A percentile compares a stretch with the other conserved stretches of the same genome.
Conservation (phyloP, 1,139 yeast species). For the Nematodospora anomalae region DNA sequence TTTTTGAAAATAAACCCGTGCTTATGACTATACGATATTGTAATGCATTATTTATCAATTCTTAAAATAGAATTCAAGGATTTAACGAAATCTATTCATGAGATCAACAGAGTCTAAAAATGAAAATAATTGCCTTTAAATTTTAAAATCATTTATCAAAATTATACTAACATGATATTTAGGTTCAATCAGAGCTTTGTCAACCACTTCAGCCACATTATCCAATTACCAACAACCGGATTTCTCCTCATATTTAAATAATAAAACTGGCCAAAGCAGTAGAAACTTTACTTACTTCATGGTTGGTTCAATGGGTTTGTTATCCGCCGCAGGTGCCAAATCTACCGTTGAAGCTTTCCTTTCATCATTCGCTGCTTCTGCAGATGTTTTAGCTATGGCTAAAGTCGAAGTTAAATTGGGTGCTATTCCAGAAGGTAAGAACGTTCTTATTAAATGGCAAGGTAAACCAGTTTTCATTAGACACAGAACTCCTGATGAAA, state of each 20-base stretch:
- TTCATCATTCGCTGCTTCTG: slow-evolving; percentile 94
- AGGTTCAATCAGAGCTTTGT: slow-evolving; percentile 39
- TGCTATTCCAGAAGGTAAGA: slow-evolving; percentile 96
- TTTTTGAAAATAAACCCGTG: slow-evolving; percentile 1
- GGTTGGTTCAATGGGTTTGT: slow-evolving; percentile 95
- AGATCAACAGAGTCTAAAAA: too few species aligned
- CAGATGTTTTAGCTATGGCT: slow-evolving; percentile 99
- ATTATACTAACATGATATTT: slow-evolving; percentile 8
- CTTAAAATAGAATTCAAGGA: too few species aligned
- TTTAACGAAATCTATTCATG: too few species aligned
- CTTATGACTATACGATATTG: too few species aligned
- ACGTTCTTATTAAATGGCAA: slow-evolving; percentile 98
- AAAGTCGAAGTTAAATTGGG: slow-evolving; percentile 96
- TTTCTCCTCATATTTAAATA: slow-evolving; percentile 78
- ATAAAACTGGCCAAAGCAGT: slow-evolving; percentile 65
- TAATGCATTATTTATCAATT: too few species aligned
- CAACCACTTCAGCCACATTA: slow-evolving; percentile 50
- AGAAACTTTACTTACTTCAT: slow-evolving; percentile 94
- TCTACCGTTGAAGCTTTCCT: slow-evolving; percentile 96
- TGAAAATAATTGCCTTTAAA: too few species aligned
- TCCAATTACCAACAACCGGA: slow-evolving; percentile 93
- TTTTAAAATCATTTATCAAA: background rate
- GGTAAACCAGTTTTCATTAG: slow-evolving; percentile 99
- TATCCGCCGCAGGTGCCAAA: slow-evolving; percentile 96
- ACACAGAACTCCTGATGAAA: slow-evolving; percentile 94